These are phyloP conservation scores for Epithemia pelagica DNA, from an alignment of 108 stramenopile species.

Conservation along the genomic window DNA sequence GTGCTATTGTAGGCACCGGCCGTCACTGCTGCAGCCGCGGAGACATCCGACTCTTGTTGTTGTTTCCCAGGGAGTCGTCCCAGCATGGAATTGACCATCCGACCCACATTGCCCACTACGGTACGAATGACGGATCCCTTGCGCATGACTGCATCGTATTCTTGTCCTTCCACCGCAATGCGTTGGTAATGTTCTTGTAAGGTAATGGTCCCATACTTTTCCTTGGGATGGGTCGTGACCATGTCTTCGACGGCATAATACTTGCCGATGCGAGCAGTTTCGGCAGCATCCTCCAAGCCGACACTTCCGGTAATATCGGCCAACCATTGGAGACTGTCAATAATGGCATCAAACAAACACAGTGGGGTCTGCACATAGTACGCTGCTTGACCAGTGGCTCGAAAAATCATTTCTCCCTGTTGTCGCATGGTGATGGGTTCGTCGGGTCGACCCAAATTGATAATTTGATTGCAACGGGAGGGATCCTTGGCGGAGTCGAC, in stretches of 20 bases:
- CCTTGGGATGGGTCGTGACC: slow-evolving; percentile 81
- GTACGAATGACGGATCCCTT: slow-evolving; percentile 4
- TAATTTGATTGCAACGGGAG: slow-evolving; percentile 48
- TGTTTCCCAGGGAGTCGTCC: too few relatives aligned
- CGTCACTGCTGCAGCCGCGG: neutral
- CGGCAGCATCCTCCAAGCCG: slow-evolving; percentile 82
- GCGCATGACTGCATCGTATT: slow-evolving; percentile 93
- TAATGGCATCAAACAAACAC: slow-evolving; percentile 87
- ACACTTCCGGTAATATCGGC: slow-evolving; percentile 68
- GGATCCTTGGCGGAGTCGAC: slow-evolving; percentile 78
- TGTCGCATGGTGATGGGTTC: slow-evolving; percentile 86
- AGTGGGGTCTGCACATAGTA: slow-evolving; percentile 76
- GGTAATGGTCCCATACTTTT: slow-evolving; percentile 90
- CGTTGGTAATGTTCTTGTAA: slow-evolving; percentile 90
- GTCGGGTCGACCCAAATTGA: slow-evolving; percentile 92
- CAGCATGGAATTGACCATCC: too few relatives aligned
- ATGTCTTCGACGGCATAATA: slow-evolving; percentile 98
- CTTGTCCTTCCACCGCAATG: slow-evolving; percentile 92
- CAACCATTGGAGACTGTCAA: slow-evolving; percentile 78
- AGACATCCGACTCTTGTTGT: too few relatives aligned
- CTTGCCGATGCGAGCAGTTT: slow-evolving; percentile 88
- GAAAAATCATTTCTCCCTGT: slow-evolving; percentile 86
- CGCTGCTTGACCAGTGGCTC: slow-evolving; percentile 67
- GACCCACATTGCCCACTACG: neutral
- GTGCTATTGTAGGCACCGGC: neutral